phyloP scores from a whole-genome alignment of 768 basidiomycete species.

The Mycena venus region DNA sequence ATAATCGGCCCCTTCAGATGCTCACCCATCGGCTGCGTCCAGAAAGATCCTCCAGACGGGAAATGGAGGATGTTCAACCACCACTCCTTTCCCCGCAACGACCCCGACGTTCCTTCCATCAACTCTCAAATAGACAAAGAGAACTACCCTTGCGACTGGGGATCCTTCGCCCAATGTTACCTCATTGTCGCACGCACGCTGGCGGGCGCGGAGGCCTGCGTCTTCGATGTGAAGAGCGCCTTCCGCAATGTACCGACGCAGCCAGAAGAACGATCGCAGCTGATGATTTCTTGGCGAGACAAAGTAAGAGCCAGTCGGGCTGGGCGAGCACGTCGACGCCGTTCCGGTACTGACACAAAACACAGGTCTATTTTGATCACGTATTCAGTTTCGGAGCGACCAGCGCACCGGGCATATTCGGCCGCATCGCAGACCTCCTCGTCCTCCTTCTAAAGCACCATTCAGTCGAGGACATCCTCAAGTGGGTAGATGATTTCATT shows the following conservation, averaged over 20 bases:
- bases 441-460: constrained; percentile 16
- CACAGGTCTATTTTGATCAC: constrained; percentile 30
- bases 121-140: constrained; percentile 28
- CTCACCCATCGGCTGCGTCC: constrained; percentile 18
- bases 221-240: constrained; percentile 29
- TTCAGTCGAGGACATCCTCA: constrained; percentile 28
- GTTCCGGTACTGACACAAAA: too few species aligned
- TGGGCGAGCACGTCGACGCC: too few species aligned
- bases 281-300: neutral
- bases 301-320: too few species aligned
- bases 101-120: constrained; percentile 8
- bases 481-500: constrained; percentile 41
- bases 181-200: neutral
- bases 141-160: constrained; percentile 36
- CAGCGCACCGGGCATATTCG: constrained; percentile 31
- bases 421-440: constrained; percentile 30
- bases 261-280: constrained; percentile 14
- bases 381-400: constrained; percentile 27
- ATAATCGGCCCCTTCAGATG: constrained; percentile 29
- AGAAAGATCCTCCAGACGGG: neutral
- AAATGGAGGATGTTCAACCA: constrained; percentile 29
- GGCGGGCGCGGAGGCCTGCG: constrained; percentile 14
- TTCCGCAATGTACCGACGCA: constrained; percentile 10
- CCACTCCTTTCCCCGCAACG: constrained; percentile 31
- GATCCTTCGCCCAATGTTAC: constrained; percentile 25